Percentiles rank a stretch among this genome's conserved stretches.
Conservation (phyloP, 2,329 filamentous ascomycete species). For the Sphaerostilbella broomeana region DNA sequence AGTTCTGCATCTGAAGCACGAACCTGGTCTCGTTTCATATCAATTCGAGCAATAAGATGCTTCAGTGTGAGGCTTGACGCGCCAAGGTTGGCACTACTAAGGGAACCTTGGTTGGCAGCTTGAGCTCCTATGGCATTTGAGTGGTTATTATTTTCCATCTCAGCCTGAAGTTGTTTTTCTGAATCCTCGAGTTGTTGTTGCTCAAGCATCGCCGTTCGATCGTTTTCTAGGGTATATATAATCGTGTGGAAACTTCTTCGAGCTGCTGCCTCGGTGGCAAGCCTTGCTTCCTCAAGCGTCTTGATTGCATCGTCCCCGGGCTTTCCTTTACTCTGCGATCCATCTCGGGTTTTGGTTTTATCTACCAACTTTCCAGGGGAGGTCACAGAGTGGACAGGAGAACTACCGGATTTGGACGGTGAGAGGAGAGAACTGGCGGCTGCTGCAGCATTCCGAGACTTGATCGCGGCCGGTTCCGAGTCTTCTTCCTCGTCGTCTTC, state of each 20-base stretch:
- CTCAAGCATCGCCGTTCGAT: conserved; percentile 92
- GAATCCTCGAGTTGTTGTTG: conserved; percentile 96
- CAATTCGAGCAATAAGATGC: conserved; percentile 92
- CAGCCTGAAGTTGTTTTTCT: conserved; percentile 90
- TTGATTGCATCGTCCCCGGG: conserved; percentile 84
- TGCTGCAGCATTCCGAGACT: conserved; percentile 42
- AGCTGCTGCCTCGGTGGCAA: conserved; percentile 81
- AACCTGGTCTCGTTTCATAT: conserved; percentile 84
- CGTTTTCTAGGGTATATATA: conserved; percentile 92
- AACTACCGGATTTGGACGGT: conserved; percentile 64
- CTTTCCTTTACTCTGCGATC: conserved; percentile 51
- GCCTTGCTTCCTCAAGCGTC: conserved; percentile 86
- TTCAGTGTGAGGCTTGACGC: conserved; percentile 94
- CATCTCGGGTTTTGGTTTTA: conserved; percentile 46
- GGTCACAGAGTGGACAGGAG: conserved; percentile 54
- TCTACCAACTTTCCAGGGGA: conserved; percentile 53
- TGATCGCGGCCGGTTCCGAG: conserved; percentile 45
- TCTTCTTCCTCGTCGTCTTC: conserved; percentile 60
- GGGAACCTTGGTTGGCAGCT: conserved; percentile 70
- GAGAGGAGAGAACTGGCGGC: conserved; percentile 56
- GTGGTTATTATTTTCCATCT: conserved; percentile 67
- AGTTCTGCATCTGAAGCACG: conserved; percentile 89
- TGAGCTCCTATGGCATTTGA: conserved; percentile 43
- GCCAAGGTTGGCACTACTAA: conserved; percentile 90
- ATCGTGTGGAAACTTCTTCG: conserved; percentile 87